These are phyloP conservation scores for Puccinellia tenuiflora DNA, from an alignment of 176 grass and related monocot genomes.

Conservation along the genomic window DNA sequence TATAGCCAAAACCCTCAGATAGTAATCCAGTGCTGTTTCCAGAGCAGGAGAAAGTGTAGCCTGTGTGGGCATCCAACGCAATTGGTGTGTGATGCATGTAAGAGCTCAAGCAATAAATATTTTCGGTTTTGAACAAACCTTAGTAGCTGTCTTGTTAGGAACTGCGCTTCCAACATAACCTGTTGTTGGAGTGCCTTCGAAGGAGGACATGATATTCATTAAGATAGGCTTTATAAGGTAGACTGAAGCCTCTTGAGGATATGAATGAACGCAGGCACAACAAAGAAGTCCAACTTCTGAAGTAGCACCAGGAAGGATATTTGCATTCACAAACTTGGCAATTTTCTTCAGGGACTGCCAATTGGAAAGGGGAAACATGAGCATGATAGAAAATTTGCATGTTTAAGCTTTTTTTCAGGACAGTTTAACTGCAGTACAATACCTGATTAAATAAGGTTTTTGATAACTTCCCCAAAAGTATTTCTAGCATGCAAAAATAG, in stretches of 20 bases:
- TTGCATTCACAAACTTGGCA: constrained; percentile 86
- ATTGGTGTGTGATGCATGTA: constrained; percentile 1
- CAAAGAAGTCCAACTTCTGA: constrained; percentile 93
- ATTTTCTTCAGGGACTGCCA: constrained; percentile 85
- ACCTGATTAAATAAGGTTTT: constrained; percentile 84
- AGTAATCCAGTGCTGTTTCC: constrained; percentile 80
- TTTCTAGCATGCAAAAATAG: constrained; percentile 95
- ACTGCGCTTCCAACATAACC: constrained; percentile 60
- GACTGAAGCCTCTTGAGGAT: constrained; percentile 64
- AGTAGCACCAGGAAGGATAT: constrained; percentile 91
- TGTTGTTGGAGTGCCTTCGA: constrained; percentile 68
- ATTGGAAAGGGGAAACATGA: constrained; percentile 27
- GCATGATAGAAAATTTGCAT: not conserved
- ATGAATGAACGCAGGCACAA: constrained; percentile 82
- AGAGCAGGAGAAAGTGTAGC: constrained; percentile 87
- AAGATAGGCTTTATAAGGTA: constrained; percentile 84
- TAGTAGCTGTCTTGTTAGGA: constrained; percentile 41
- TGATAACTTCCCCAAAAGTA: constrained; percentile 87
- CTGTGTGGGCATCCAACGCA: constrained; percentile 38
- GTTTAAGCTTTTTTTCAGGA: not conserved
- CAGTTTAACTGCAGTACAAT: constrained; percentile 18
- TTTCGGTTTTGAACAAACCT: constrained; percentile 53
- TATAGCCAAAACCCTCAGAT: constrained; percentile 91
- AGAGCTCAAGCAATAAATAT: constrained; percentile 14
- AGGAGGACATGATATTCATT: constrained; percentile 60